Evolutionary conservation across 2,329 filamentous ascomycete species (phyloP), one percentile per base, ranked within the genome.

Genomic region (Aphanoascus verrucosus): DNA sequence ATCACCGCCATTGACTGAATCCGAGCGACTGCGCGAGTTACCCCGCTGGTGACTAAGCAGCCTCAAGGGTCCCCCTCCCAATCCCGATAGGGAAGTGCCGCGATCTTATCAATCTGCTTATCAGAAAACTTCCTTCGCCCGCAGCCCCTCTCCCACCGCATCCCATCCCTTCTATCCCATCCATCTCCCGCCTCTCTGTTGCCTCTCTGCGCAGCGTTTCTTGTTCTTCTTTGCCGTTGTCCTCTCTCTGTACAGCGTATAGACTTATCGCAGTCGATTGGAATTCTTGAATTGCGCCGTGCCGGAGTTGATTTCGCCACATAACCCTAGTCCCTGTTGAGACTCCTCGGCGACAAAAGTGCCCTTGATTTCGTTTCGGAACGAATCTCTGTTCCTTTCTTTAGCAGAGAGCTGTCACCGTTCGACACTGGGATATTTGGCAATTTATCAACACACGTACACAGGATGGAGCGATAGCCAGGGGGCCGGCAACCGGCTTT

Each of bases 21-120:
- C n/a, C 35, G 12, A 12, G 11, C 35, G 35, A 37, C 2, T 37
- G 42, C n/a, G 12, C 37, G 23, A 50, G 23, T 50, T 42, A 42
- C 50, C 50, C 54, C 40, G 32, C 45, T 45, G 20, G 28, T 56
- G 54, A 56, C 54, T 56, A 53, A 56, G 19, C 54, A 41, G 37
- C 35, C 41, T 38, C 28, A 45, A 31, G 42, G 42, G 14, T 41
- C 31, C 31, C 49, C 35, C 40, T 17, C 48, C 6, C 42, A 19
- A 35, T 44, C 49, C 49, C 49, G 32, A 44, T 52, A 17, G 49
- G 49, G 49, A 45, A 52, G 49, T 45, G 49, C 19, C 40, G 28
- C 49, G 49, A 52, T 52, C 49, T 52, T 52, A 52, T 52, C 49
- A 45, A 44, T 52, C 40, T 44, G 19, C 49, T 52, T 52, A 45